Percentiles rank a stretch among this genome's conserved stretches.
Conservation (phyloP, 2,329 filamentous ascomycete species). For the Fusarium virguliforme region DNA sequence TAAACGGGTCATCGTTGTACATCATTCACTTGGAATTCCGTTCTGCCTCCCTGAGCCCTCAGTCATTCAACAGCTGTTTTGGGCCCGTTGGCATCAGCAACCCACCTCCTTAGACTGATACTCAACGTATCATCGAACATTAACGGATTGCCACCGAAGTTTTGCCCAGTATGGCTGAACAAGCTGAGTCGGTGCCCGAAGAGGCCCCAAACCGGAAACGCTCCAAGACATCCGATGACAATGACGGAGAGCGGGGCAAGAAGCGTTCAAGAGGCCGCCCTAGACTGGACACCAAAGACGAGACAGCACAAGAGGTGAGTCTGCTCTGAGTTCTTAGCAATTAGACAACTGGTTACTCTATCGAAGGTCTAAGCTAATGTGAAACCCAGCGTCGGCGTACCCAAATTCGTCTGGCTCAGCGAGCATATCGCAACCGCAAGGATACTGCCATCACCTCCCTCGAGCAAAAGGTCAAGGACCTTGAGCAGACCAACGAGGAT, state of each 20-base stretch:
- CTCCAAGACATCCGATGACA: conserved; percentile 43
- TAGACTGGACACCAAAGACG: conserved; percentile 81
- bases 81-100: background rate
- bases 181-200: conserved; percentile 12
- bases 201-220: conserved; percentile 45
- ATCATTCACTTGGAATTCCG: background rate
- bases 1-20: background rate
- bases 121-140: background rate
- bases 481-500: conserved; percentile 79
- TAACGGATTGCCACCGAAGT: background rate
- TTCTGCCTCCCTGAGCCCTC: background rate
- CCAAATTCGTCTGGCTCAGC: conserved; percentile 88
- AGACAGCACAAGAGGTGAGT: conserved; percentile 83
- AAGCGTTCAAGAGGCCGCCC: conserved; percentile 81
- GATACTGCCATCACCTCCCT: conserved; percentile 84
- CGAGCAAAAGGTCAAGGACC: conserved; percentile 77
- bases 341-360: background rate
- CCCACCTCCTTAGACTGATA: background rate
- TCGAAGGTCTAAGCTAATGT: conserved; percentile 43
- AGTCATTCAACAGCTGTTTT: background rate
- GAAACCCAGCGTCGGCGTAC: conserved; percentile 79
- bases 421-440: conserved; percentile 88
- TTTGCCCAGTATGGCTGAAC: conserved; percentile 27
- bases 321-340: background rate
- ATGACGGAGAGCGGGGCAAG: conserved; percentile 62